These are phyloP conservation scores for Pulicaria dysenterica DNA, from an alignment of 129 eudicot genomes.

Conservation along the genomic window DNA sequence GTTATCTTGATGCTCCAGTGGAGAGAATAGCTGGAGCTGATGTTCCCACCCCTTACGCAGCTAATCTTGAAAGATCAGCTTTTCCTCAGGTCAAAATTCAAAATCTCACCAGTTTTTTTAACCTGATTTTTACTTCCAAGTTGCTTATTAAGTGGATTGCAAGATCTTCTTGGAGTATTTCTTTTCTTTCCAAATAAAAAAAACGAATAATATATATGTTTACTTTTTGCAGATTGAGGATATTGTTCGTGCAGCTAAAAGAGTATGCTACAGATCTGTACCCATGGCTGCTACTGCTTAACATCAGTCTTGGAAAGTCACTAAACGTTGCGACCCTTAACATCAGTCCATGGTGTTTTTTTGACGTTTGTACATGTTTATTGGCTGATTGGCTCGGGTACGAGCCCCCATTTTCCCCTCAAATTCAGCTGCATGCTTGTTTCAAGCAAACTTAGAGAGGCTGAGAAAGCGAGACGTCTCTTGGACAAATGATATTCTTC, in stretches of 20 bases:
- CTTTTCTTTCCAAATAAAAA: too few relatives aligned
- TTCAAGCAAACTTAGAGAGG: too few relatives aligned
- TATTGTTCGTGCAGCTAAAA: slow-evolving; percentile 74
- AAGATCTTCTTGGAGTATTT: too few relatives aligned
- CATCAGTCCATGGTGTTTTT: slow-evolving; percentile 20
- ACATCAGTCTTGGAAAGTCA: slow-evolving; percentile 2
- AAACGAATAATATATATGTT: background rate
- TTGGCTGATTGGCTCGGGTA: too few relatives aligned
- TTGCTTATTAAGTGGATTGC: background rate
- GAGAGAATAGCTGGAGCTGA: slow-evolving; percentile 73
- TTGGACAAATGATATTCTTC: too few relatives aligned
- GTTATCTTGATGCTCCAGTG: slow-evolving; percentile 71
- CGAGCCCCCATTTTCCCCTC: too few relatives aligned
- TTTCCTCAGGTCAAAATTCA: slow-evolving; percentile 55
- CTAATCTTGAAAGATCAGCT: slow-evolving; percentile 72
- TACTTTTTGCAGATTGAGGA: slow-evolving; percentile 50
- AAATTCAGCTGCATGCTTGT: too few relatives aligned
- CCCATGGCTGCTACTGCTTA: slow-evolving; percentile 53
- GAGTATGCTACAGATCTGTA: slow-evolving; percentile 58
- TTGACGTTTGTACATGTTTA: slow-evolving; percentile 23
- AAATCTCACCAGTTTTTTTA: background rate
- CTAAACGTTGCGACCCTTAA: slow-evolving; percentile 10
- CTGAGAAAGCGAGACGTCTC: too few relatives aligned
- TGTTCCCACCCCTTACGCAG: slow-evolving; percentile 73
- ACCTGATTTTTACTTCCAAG: background rate